A percentile compares a stretch with the other conserved stretches of the same genome.
Evolutionary conservation across 768 basidiomycete species (phyloP).

Genomic region (Lactifluus piperatus): DNA sequence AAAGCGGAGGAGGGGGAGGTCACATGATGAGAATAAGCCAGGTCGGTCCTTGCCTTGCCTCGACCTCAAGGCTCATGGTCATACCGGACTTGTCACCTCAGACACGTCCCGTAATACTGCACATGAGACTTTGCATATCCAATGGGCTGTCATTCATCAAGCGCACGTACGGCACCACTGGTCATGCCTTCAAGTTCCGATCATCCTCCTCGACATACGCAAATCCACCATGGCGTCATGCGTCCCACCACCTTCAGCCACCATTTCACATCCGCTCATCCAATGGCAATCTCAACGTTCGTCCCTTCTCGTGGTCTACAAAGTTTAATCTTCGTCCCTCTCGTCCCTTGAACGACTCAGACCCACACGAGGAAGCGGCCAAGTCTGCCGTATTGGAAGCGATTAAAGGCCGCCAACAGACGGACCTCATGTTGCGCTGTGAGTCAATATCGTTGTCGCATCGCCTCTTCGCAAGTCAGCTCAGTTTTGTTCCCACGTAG

Average conservation of each 20-base stretch:
- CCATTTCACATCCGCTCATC: background rate
- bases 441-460: conserved; percentile 30
- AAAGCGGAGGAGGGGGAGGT: background rate
- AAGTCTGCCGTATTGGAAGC: conserved; percentile 72
- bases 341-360: conserved; percentile 20
- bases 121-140: conserved; percentile 26
- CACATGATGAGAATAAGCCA: conserved; percentile 8
- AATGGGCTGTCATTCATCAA: conserved; percentile 26
- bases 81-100: background rate
- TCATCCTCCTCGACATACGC: conserved; percentile 1
- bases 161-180: conserved; percentile 3
- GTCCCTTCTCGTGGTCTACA: conserved; percentile 26
- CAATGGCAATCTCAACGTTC: background rate
- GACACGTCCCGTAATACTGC: conserved; percentile 26
- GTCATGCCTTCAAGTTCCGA: background rate
- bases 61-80: too few species aligned
- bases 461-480: conserved; percentile 21
- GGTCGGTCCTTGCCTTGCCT: too few species aligned
- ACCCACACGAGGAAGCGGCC: conserved; percentile 55
- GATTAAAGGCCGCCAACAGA: conserved; percentile 79
- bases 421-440: conserved; percentile 90
- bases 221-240: conserved; percentile 12
- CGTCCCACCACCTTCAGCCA: conserved; percentile 2
- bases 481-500: conserved; percentile 32
- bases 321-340: conserved; percentile 20